Evolutionary conservation across 2,329 filamentous ascomycete genomes (phyloP).

Genomic region (Septoria petroselini): DNA sequence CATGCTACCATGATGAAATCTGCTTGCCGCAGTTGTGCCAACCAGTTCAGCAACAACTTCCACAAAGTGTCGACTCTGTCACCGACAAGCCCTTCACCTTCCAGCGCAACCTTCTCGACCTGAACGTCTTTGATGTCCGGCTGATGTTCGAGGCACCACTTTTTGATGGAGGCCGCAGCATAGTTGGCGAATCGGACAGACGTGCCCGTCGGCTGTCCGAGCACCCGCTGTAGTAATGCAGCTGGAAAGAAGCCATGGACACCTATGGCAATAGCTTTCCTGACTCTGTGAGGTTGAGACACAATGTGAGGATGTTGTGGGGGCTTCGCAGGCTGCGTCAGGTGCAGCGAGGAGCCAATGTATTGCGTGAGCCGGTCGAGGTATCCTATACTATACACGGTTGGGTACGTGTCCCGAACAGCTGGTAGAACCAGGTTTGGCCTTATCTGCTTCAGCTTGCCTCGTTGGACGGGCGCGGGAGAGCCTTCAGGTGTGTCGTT

Average conservation of each 20-base stretch:
- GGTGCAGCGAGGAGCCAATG: slow-evolving; percentile 37
- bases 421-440: slow-evolving; percentile 67
- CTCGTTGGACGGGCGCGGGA: slow-evolving; percentile 29
- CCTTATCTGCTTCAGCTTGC: slow-evolving; percentile 34
- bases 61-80: slow-evolving; percentile 89
- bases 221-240: slow-evolving; percentile 78
- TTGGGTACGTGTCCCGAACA: slow-evolving; percentile 64
- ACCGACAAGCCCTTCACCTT: slow-evolving; percentile 88
- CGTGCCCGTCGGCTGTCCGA: slow-evolving; percentile 92
- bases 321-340: slow-evolving; percentile 50
- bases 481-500: slow-evolving; percentile 33
- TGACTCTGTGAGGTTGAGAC: slow-evolving; percentile 66
- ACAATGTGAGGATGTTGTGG: slow-evolving; percentile 66
- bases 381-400: slow-evolving; percentile 45
- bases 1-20: slow-evolving; percentile 91
- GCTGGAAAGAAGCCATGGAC: slow-evolving; percentile 93
- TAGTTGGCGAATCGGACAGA: slow-evolving; percentile 90
- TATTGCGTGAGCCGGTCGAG: slow-evolving; percentile 42
- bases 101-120: slow-evolving; percentile 89
- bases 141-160: slow-evolving; percentile 67
- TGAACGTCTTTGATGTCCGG: slow-evolving; percentile 68
- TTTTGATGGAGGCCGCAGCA: slow-evolving; percentile 75
- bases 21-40: slow-evolving; percentile 80
- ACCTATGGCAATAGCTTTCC: slow-evolving; percentile 85
- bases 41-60: slow-evolving; percentile 92